Conservation (phyloP, 768 basidiomycete species). For the Leccinum disarticulatum region DNA sequence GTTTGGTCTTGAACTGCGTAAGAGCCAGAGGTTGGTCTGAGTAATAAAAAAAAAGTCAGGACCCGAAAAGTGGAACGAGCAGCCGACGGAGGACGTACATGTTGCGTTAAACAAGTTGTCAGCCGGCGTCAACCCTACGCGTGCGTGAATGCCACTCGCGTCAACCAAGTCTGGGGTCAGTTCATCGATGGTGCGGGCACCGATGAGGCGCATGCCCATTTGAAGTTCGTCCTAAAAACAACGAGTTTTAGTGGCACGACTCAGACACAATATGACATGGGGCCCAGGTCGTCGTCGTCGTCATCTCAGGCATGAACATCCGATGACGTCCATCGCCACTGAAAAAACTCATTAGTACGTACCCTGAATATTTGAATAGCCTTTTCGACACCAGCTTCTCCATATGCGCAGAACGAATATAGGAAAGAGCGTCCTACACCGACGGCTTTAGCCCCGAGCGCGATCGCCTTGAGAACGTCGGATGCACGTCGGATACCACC, state of each 20-base stretch:
- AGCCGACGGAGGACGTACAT: conserved; percentile 27
- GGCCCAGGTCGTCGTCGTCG: neutral
- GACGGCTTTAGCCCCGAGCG: conserved; percentile 78
- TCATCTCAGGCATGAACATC: neutral
- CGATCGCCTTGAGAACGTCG: conserved; percentile 82
- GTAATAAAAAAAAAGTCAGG: neutral
- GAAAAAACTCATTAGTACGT: conserved; percentile 27
- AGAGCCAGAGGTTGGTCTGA: conserved; percentile 33
- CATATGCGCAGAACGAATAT: conserved; percentile 86
- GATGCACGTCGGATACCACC: conserved; percentile 89
- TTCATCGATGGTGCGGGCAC: conserved; percentile 75
- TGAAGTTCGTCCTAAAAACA: conserved; percentile 80
- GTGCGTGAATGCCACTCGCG: conserved; percentile 42
- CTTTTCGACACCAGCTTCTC: conserved; percentile 80
- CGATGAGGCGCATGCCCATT: conserved; percentile 94
- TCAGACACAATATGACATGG: neutral
- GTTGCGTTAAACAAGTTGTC: conserved; percentile 33
- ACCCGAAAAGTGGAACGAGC: neutral
- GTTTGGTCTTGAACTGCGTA: conserved; percentile 26
- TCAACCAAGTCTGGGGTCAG: conserved; percentile 87
- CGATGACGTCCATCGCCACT: conserved; percentile 27
- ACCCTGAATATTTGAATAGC: conserved; percentile 76
- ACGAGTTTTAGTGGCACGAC: neutral
- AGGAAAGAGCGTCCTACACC: conserved; percentile 82
- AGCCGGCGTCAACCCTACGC: conserved; percentile 26